These are phyloP conservation scores for Asterophora parasitica DNA, from an alignment of 768 basidiomycete species.

Conservation along the genomic window DNA sequence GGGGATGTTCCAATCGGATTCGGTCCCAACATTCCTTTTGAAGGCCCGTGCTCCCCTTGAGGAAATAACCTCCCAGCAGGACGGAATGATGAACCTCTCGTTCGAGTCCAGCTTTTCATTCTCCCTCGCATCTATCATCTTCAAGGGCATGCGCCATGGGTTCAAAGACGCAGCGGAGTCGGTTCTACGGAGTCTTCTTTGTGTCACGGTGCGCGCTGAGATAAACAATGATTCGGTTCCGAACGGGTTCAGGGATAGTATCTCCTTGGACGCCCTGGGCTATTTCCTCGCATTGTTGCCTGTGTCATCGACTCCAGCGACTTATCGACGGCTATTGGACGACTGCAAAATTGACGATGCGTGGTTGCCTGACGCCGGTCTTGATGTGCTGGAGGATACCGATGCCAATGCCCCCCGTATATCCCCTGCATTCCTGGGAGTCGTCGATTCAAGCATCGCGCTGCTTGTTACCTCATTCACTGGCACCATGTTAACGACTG, in stretches of 20 bases:
- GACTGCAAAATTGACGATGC: conserved; percentile 55
- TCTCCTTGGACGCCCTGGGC: conserved; percentile 59
- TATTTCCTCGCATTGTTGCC: conserved; percentile 80
- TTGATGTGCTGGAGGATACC: conserved; percentile 35
- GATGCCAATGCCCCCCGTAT: conserved; percentile 45
- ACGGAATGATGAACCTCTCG: conserved; percentile 65
- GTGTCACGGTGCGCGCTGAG: conserved; percentile 49
- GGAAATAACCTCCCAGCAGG: conserved; percentile 66
- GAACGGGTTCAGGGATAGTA: conserved; percentile 38
- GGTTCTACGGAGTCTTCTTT: conserved; percentile 58
- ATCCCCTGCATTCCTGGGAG: conserved; percentile 53
- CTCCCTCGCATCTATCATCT: conserved; percentile 74
- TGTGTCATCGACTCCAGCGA: conserved; percentile 49
- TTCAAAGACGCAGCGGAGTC: conserved; percentile 58
- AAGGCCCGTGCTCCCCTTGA: conserved; percentile 62
- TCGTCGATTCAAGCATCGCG: conserved; percentile 59
- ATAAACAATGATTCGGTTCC: conserved; percentile 21
- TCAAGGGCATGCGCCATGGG: conserved; percentile 78
- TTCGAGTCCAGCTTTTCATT: conserved; percentile 81
- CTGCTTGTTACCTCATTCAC: conserved; percentile 73
- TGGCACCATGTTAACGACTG: conserved; percentile 66
- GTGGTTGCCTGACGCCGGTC: conserved; percentile 35
- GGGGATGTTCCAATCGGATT: conserved; percentile 48
- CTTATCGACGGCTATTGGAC: conserved; percentile 57
- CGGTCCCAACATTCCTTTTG: conserved; percentile 55